These are phyloP conservation scores for Leccinum obscurum DNA, from an alignment of 768 basidiomycete species.

Conservation along the genomic window DNA sequence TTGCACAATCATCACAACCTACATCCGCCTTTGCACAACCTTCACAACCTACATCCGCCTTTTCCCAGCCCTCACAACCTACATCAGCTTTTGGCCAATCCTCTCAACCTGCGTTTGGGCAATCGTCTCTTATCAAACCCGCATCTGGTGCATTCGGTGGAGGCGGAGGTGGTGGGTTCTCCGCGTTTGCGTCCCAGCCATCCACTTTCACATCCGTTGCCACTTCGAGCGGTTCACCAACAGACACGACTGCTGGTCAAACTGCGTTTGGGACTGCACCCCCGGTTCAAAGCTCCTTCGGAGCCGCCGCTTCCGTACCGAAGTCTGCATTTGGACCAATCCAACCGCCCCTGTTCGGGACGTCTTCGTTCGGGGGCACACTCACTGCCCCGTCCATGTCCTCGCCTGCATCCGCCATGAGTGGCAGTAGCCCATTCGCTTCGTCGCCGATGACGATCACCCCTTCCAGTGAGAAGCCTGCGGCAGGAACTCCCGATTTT, in stretches of 20 bases:
- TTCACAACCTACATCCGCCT: slow-evolving; percentile 23
- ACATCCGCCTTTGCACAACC: slow-evolving; percentile 35
- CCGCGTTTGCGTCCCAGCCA: slow-evolving; percentile 51
- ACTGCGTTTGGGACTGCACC: slow-evolving; percentile 21
- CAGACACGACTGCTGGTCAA: slow-evolving; percentile 15
- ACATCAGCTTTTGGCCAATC: slow-evolving; percentile 36
- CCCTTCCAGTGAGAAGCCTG: slow-evolving; percentile 22
- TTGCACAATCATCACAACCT: slow-evolving; percentile 34
- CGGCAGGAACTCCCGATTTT: slow-evolving; percentile 35
- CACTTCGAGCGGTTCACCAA: slow-evolving; percentile 5
- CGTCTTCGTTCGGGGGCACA: slow-evolving; percentile 19
- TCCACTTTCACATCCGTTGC: slow-evolving; percentile 39
- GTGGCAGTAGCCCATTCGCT: slow-evolving; percentile 26
- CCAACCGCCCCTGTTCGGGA: slow-evolving; percentile 30
- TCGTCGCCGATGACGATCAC: slow-evolving; percentile 27
- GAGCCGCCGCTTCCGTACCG: slow-evolving; percentile 4
- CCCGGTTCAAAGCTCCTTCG: slow-evolving; percentile 24
- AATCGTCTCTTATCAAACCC: slow-evolving; percentile 46
- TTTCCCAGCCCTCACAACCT: slow-evolving; percentile 35
- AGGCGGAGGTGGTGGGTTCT: slow-evolving; percentile 46
- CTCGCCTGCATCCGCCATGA: slow-evolving; percentile 24
- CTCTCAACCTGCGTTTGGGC: slow-evolving; percentile 38
- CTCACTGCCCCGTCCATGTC: slow-evolving; percentile 18
- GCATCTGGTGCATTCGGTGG: slow-evolving; percentile 52
- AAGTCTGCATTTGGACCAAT: slow-evolving; percentile 21